These are phyloP conservation scores for Senna siamea DNA, from an alignment of 306 rosid species.

Conservation along the genomic window DNA sequence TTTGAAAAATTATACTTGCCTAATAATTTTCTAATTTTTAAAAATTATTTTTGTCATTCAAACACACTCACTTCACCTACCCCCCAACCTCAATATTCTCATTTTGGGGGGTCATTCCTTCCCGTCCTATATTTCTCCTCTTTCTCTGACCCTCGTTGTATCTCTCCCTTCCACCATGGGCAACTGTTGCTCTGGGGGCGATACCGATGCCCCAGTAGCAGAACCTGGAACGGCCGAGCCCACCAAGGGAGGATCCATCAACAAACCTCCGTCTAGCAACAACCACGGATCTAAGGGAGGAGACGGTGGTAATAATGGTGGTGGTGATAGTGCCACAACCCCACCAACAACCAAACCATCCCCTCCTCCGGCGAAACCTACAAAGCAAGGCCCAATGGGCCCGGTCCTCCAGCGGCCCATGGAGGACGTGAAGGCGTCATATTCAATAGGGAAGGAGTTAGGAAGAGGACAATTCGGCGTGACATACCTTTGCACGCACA, in stretches of 20 bases:
- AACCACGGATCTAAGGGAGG: not conserved
- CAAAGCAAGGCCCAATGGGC: constrained; percentile 43
- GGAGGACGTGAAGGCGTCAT: constrained; percentile 71
- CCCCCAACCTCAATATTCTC: constrained; percentile 50
- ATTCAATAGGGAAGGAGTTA: constrained; percentile 80
- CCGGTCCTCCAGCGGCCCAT: constrained; percentile 83
- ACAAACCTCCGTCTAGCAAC: not conserved
- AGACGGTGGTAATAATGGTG: no score
- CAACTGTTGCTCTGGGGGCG: constrained; percentile 80
- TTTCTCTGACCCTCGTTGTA: not conserved
- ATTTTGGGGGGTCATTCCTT: constrained; percentile 24
- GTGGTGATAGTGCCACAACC: no score
- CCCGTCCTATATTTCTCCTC: constrained; percentile 22
- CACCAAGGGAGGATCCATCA: constrained; percentile 43
- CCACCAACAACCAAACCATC: no score
- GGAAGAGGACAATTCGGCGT: constrained; percentile 97
- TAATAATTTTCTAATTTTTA: no score
- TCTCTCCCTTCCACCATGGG: constrained; percentile 74
- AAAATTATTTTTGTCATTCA: no score
- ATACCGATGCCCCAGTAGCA: constrained; percentile 43
- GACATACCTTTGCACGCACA: constrained; percentile 79
- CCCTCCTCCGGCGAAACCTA: not conserved
- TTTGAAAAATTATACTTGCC: no score
- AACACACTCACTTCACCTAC: constrained; percentile 35
- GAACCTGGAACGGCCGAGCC: not conserved